Base-by-base conservation (phyloP, 169 alveolate genomes). In the Cryptosporidium canis region DNA sequence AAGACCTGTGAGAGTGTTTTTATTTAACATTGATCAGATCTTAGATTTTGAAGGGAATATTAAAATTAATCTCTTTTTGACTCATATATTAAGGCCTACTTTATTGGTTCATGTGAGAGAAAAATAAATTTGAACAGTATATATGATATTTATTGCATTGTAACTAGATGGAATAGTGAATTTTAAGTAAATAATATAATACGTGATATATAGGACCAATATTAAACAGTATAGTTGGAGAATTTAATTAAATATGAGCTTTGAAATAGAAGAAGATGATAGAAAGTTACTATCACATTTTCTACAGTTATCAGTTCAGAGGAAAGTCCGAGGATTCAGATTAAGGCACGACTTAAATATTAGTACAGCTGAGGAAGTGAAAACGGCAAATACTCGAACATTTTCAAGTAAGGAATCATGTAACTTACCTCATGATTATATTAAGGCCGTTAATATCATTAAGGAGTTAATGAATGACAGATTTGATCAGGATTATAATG, bases 231-330 rank as follows among this genome's bases (percentile, higher is more conserved):
- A n/a, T n/a, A n/a, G n/a, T n/a, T n/a, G 58, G 21, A 48, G 33
- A n/a, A 51, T 51, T 48, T 6, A 51, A 16, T 29, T 11, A 35
- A 61, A 18, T 8, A 61, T 61, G 68, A 35, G 68, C 12, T 35
- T 31, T n/a, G 68, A 61, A 61, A 61, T 61, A 18, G 68, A 61
- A 3, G 68, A 39, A 37, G 63, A 66, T 4, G 83, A 44, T 0
- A 44, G 27, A 9, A 21, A 39, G 16, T 21, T 66, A n/a, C 37
- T 66, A 16, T 66, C 83, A 12, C 47, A 43, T 33, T n/a, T 44
- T 58, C n/a, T 77, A 11, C 87, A 77, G 29, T 29, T 63, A 61
- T 39, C 87, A 35, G 68, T 61, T 9, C 87, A 77, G 44, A 55
- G 87, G 33, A 77, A 63, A 31, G 27, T 61, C 14, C 68, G 61